A percentile compares a stretch with the other conserved stretches of the same genome.
Evolutionary conservation across 257 asterid species (phyloP).

Genomic region (Solanum raphanifolium): DNA sequence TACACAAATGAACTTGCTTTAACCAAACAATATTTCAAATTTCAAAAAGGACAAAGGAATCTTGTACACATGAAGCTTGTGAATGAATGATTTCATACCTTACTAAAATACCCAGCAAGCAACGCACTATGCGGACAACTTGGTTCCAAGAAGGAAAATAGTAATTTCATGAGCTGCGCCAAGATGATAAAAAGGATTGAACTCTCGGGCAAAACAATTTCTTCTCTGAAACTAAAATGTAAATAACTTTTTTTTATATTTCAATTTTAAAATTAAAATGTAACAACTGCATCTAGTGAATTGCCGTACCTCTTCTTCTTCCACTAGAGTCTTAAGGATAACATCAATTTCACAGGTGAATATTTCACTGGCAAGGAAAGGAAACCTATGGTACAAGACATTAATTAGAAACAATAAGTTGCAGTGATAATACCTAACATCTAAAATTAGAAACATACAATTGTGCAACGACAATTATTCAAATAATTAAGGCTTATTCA

Average conservation of each 20-base stretch:
- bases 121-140: slow-evolving; percentile 75
- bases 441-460: not conserved
- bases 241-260: not conserved
- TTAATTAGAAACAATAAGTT: slow-evolving; percentile 1
- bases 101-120: slow-evolving; percentile 95
- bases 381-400: slow-evolving; percentile 50
- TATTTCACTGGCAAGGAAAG: slow-evolving; percentile 91
- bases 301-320: slow-evolving; percentile 74
- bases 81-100: slow-evolving; percentile 38
- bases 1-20: slow-evolving; percentile 13
- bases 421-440: slow-evolving; percentile 4
- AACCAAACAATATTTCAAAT: not conserved
- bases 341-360: slow-evolving; percentile 97
- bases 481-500: not conserved
- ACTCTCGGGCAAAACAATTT: slow-evolving; percentile 2
- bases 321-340: slow-evolving; percentile 90
- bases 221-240: not conserved
- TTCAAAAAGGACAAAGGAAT: not conserved
- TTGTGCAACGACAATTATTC: not conserved
- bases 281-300: not conserved
- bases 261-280: not conserved
- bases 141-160: slow-evolving; percentile 93
- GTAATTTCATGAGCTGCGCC: slow-evolving; percentile 86
- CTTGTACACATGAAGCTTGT: not conserved
- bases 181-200: slow-evolving; percentile 7